These are phyloP conservation scores for Groenewaldozyma salmanticensis DNA, from an alignment of 805 yeast genomes.

Conservation along the genomic window DNA sequence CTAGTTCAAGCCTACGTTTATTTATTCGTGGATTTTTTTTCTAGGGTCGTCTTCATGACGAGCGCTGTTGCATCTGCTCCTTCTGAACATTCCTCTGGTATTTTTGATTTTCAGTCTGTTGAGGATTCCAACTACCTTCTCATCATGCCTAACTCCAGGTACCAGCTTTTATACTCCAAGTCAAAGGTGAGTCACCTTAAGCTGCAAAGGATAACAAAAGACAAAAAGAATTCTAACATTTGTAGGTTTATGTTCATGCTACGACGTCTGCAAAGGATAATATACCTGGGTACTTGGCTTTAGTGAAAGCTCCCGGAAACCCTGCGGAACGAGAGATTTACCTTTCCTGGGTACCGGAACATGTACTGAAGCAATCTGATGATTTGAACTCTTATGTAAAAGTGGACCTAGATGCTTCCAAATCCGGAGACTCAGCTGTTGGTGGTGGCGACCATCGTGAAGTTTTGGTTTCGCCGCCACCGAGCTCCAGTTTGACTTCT, in stretches of 20 bases:
- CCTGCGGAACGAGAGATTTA: conserved; percentile 31
- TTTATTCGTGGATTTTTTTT: too few species aligned
- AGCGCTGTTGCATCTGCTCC: too few species aligned
- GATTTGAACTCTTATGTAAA: conserved; percentile 39
- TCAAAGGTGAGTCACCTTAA: conserved; percentile 23
- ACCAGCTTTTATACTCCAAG: conserved; percentile 30
- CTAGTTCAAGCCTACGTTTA: too few species aligned
- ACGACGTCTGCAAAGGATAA: conserved; percentile 65
- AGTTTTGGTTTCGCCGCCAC: conserved; percentile 42
- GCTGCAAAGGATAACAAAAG: neutral
- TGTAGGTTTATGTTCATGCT: conserved; percentile 84
- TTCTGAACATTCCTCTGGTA: too few species aligned
- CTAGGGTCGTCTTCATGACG: too few species aligned
- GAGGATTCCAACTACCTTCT: conserved; percentile 4
- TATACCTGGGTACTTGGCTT: conserved; percentile 63
- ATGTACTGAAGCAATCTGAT: conserved; percentile 32
- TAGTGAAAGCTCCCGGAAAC: conserved; percentile 42
- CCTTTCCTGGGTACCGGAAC: conserved; percentile 58
- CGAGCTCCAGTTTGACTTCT: conserved; percentile 41
- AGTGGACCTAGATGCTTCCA: conserved; percentile 38
- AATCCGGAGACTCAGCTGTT: conserved; percentile 2
- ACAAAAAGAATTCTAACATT: too few species aligned
- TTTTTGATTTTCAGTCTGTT: too few species aligned
- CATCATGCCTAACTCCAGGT: conserved; percentile 9
- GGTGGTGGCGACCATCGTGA: conserved; percentile 8